phyloP scores from a whole-genome alignment of 495 filamentous ascomycete species.

The Xylaria nigripes region DNA sequence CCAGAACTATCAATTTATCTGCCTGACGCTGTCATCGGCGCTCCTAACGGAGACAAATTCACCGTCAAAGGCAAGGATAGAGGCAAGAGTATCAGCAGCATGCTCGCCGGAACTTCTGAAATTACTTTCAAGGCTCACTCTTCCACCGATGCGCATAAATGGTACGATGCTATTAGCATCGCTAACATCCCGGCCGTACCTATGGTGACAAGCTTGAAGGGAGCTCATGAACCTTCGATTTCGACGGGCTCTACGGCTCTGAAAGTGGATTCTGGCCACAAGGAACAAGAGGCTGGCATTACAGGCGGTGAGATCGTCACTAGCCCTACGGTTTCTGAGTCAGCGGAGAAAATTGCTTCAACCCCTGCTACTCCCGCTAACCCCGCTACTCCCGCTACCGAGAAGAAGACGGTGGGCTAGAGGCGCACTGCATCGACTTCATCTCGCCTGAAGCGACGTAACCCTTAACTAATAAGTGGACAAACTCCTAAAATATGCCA shows the following conservation, averaged over 20 bases:
- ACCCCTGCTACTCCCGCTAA: conserved; percentile 5
- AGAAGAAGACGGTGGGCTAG: conserved; percentile 22
- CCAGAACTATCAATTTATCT: conserved; percentile 88
- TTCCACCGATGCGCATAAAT: conserved; percentile 65
- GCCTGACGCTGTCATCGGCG: conserved; percentile 78
- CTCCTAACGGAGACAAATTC: conserved; percentile 73
- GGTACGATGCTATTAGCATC: conserved; percentile 62
- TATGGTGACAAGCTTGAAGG: neutral
- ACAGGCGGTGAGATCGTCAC: conserved; percentile 29
- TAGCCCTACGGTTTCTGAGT: conserved; percentile 28
- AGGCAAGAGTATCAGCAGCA: conserved; percentile 41
- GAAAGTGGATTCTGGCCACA: conserved; percentile 19
- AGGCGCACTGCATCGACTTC: neutral
- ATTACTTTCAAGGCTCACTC: conserved; percentile 60
- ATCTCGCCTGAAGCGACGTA: no score
- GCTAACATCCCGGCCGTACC: conserved; percentile 27
- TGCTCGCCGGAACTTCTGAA: conserved; percentile 44
- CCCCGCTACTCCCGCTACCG: conserved; percentile 7
- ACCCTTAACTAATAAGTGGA: no score
- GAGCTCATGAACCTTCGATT: neutral
- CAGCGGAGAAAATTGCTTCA: conserved; percentile 17
- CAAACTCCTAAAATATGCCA: no score
- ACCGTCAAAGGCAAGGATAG: conserved; percentile 89
- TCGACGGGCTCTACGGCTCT: conserved; percentile 11
- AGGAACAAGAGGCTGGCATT: conserved; percentile 33